Conservation (phyloP, 352 stramenopile genomes). For the Globisporangium irregulare region DNA sequence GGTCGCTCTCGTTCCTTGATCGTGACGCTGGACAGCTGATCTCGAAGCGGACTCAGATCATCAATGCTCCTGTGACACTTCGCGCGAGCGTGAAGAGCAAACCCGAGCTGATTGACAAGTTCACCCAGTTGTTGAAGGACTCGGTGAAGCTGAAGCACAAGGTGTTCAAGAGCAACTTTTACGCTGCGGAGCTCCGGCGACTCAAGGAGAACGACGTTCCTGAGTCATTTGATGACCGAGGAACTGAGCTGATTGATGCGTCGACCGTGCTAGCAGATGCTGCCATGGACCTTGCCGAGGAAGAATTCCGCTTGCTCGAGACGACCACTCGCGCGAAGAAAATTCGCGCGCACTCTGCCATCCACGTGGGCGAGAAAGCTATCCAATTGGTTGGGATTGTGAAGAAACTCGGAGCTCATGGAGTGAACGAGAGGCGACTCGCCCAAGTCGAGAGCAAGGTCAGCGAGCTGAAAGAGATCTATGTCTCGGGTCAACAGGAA, state of each 20-base stretch:
- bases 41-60: conserved; percentile 66
- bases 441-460: conserved; percentile 37
- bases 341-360: conserved; percentile 61
- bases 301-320: conserved; percentile 73
- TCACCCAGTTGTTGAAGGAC: conserved; percentile 84
- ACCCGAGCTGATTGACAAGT: conserved; percentile 81
- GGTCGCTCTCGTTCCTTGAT: conserved; percentile 79
- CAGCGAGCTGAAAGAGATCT: conserved; percentile 54
- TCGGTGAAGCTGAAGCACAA: conserved; percentile 88
- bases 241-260: conserved; percentile 60
- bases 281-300: conserved; percentile 71
- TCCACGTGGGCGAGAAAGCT: conserved; percentile 75
- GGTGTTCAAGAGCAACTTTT: conserved; percentile 80
- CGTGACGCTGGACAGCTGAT: conserved; percentile 72
- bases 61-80: conserved; percentile 68
- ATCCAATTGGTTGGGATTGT: conserved; percentile 79
- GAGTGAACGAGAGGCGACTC: conserved; percentile 51
- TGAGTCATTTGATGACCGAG: conserved; percentile 73
- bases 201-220: conserved; percentile 58
- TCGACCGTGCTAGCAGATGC: conserved; percentile 55
- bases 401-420: conserved; percentile 72
- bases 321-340: conserved; percentile 73
- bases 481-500: conserved; percentile 58
- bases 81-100: conserved; percentile 70
- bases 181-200: conserved; percentile 46